Base-by-base conservation (phyloP, 1,139 yeast species). In the Taphrina betulina region DNA sequence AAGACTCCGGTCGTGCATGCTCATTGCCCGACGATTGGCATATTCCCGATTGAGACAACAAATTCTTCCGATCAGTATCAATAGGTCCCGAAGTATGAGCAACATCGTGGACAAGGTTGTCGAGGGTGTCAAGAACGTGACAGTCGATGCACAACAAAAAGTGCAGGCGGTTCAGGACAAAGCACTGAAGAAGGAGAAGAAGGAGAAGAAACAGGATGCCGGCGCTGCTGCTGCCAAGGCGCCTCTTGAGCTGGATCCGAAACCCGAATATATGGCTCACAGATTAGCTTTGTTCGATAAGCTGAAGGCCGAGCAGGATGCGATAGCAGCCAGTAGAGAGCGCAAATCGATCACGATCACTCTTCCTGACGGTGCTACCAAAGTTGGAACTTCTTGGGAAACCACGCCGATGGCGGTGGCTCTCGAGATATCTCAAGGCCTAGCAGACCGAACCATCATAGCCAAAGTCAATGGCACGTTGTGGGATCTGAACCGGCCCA, bases 401-500 rank as follows among this genome's bases (percentile, higher is more conserved):
- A 90, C 98, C 53, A 75, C 88, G 33, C 98, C 99, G 51, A 72
- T 86, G 73, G 85, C 82, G 58, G 85, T 92, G 63, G 96, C 97
- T 58, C 77, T 76, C 65, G 82, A 73, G 57, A 90, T 92, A 65
- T 90, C 95, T 64, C 86, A 87, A 71, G 85, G 96, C n/a, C 83
- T 83, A 65, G 72, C 79, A 57, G 97, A 92, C 64, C 83, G 89
- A 74, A 85, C 87, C 66, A 89, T 94, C 61, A 89, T 94, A 65
- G 79, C 97, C 59, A 89, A 88, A 73, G 94, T 92, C 58, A 79
- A 94, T 67, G 96, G 95, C 58, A 76, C 79, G 63, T 76, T 90
- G 65, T 94, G 98, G 98, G 99, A 94, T 74, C 77, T 94, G 68
- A 94, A 85, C 62, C 85, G 98, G 73, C 96, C 97, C 16, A 76